phyloP scores from a whole-genome alignment of 805 yeast species.

The Saccharomycopsis selenospora region DNA sequence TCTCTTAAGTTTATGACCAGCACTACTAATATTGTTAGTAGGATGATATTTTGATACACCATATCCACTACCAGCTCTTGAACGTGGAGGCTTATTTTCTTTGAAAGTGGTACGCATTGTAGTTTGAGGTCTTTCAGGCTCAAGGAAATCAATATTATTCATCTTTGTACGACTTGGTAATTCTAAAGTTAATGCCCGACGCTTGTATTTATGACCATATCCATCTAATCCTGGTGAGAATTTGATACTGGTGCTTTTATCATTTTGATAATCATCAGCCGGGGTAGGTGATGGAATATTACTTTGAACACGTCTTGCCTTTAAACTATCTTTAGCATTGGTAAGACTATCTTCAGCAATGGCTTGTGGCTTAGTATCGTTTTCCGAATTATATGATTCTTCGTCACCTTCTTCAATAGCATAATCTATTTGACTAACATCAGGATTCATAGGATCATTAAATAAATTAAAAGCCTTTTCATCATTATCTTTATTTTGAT shows the following conservation, averaged over 20 bases:
- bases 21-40: neutral
- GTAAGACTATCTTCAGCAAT: neutral
- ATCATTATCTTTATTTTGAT: neutral
- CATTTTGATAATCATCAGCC: neutral
- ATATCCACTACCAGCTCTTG: neutral
- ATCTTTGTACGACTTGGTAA: neutral
- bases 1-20: neutral
- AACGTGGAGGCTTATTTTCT: slow-evolving; percentile 13
- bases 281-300: neutral
- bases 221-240: no score
- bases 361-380: neutral
- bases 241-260: neutral
- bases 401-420: neutral
- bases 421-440: neutral
- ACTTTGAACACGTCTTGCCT: neutral
- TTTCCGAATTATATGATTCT: neutral
- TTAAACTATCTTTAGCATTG: neutral
- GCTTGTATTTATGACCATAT: neutral
- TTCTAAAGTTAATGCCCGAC: neutral
- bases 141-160: neutral
- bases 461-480: neutral
- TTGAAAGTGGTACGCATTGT: slow-evolving; percentile 5
- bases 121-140: neutral
- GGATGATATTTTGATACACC: neutral
- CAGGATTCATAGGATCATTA: neutral